Evolutionary conservation across 2,329 filamentous ascomycete species (phyloP).

Genomic region (Madurella mycetomatis): DNA sequence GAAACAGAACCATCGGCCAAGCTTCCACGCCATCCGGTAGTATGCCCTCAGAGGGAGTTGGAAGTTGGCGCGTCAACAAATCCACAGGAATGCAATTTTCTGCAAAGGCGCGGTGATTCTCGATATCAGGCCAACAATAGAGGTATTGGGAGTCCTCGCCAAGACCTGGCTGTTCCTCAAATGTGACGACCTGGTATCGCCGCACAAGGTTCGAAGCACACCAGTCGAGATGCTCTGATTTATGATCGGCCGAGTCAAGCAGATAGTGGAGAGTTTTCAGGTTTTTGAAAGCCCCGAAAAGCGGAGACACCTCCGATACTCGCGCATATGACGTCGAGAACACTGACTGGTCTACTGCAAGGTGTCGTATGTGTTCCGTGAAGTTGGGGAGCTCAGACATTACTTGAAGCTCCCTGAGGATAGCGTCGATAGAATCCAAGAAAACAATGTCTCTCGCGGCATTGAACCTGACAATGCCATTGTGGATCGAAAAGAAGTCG

Average conservation of each 20-base stretch:
- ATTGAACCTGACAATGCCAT: slow-evolving; percentile 27
- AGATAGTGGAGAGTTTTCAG: slow-evolving; percentile 22
- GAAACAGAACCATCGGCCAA: slow-evolving; percentile 12
- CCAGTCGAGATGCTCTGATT: slow-evolving; percentile 22
- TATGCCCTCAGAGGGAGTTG: not conserved
- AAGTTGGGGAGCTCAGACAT: slow-evolving; percentile 5
- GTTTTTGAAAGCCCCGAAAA: slow-evolving; percentile 3
- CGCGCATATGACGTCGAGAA: not conserved
- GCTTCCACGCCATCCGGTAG: not conserved
- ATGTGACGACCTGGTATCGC: slow-evolving; percentile 21
- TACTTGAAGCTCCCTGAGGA: not conserved
- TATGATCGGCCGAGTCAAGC: not conserved
- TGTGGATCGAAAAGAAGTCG: slow-evolving; percentile 25
- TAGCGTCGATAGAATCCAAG: not conserved
- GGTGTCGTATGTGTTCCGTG: slow-evolving; percentile 16
- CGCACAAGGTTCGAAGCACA: slow-evolving; percentile 22
- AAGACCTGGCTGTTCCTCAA: slow-evolving; percentile 19
- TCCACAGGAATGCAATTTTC: slow-evolving; percentile 2
- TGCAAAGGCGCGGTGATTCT: slow-evolving; percentile 8
- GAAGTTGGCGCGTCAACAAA: not conserved
- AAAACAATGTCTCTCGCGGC: slow-evolving; percentile 30
- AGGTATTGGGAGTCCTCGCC: slow-evolving; percentile 21
- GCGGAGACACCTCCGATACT: not conserved
- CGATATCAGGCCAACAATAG: slow-evolving; percentile 32
- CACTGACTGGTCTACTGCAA: slow-evolving; percentile 20